Conservation (phyloP, 805 yeast species). For the Zygotorulaspora sp. region DNA sequence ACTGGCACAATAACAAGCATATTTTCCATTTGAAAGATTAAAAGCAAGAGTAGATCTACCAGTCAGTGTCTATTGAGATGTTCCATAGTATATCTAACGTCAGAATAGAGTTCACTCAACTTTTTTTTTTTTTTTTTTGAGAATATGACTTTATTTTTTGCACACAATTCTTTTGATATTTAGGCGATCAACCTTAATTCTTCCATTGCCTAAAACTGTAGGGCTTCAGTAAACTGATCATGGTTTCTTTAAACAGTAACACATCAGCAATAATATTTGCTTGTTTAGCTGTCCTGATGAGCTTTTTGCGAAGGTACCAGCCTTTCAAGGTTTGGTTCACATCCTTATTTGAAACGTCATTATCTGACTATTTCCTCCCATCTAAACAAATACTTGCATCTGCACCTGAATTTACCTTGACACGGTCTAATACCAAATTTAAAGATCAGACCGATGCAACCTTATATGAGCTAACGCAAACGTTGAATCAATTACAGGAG, state of each 20-base stretch:
- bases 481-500: constrained; percentile 18
- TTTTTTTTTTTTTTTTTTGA: no score
- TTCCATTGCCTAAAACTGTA: no score
- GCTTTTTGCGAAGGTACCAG: constrained; percentile 21
- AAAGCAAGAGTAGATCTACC: no score
- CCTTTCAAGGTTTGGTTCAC: constrained; percentile 21
- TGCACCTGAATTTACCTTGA: constrained; percentile 16
- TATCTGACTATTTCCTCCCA: constrained; percentile 14
- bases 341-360: constrained; percentile 16
- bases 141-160: no score
- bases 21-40: no score
- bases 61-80: no score
- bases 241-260: constrained; percentile 4
- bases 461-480: constrained; percentile 13
- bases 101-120: no score
- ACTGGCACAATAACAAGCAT: no score
- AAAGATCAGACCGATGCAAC: constrained; percentile 4
- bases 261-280: constrained; percentile 11
- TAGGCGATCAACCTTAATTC: no score
- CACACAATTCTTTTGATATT: no score
- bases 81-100: no score
- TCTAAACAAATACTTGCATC: constrained; percentile 11
- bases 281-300: constrained; percentile 20
- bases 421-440: constrained; percentile 8
- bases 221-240: not conserved